Evolutionary conservation across 768 basidiomycete genomes (phyloP), one percentile per base, ranked within the genome.

Genomic region (Dictyophora rubrovolvata): DNA sequence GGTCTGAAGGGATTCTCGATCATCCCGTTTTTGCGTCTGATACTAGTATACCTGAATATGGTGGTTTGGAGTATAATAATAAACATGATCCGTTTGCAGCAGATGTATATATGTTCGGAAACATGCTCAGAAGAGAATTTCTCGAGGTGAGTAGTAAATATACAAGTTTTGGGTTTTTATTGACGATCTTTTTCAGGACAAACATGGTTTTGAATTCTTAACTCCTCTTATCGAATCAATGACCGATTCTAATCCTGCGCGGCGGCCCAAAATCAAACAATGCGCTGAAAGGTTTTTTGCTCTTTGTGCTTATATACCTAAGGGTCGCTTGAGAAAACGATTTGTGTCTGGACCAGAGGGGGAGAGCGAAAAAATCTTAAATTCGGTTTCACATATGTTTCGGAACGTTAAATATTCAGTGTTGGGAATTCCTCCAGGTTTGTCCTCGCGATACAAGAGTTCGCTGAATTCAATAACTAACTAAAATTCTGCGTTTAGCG

Each of bases 1-100:
- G 72, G 0, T 52, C 65, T 0, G 63, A 71, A 5, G 58, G 63
- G 12, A 10, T 34, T 34, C 12, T 18, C 8, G 21, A 22, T 18
- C 3, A 22, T 12, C 5, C 50, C 12, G 17, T 10, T 16, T 14
- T 4, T 34, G 50, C 5, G 4, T 14, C 21, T 20, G 50, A 51
- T 34, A 5, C 3, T 12, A 16, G 3, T 20, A 16, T 51, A 22
- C 50, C 50, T 18, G 50, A 51, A 51, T 51, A 14, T 18, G 12
- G 2, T 14, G 50, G 50, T 18, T 12, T 12, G 11, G 20, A 34
- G 2, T 22, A 14, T 16, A 2, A 2, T 22, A 4, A 12, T 22
- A 11, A 2, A 12, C 4, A 6, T 51, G 50, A 51, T 20, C 50
- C 50, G 28, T 51, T 51, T 34, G 50, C 50, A 34, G 14, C 50